phyloP scores from a whole-genome alignment of 176 grass and related monocot genomes.

The Poa pratensis region DNA sequence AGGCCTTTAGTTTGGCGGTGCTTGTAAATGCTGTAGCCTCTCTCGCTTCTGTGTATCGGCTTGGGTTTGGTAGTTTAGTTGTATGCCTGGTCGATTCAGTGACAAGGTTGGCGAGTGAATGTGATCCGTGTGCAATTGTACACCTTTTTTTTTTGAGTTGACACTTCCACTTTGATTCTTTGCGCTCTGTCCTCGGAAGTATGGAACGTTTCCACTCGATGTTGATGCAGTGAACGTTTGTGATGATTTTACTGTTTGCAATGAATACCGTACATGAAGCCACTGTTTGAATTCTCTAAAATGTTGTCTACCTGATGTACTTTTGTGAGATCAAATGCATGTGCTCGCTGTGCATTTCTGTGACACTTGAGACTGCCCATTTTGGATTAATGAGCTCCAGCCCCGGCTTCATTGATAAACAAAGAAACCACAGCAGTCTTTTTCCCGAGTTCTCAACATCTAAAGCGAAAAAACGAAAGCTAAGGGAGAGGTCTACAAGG shows the following conservation, averaged over 20 bases:
- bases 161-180: neutral
- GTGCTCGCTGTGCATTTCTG: neutral
- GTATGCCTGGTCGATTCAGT: slow-evolving; percentile 26
- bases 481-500: too few species aligned
- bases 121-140: neutral
- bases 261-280: too few species aligned
- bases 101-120: neutral
- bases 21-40: slow-evolving; percentile 26
- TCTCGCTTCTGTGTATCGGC: slow-evolving; percentile 35
- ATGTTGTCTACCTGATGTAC: too few species aligned
- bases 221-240: neutral
- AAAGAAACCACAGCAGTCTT: too few species aligned
- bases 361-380: neutral
- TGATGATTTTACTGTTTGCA: neutral
- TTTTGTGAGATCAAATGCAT: neutral
- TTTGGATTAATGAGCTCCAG: too few species aligned
- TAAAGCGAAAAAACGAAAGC: too few species aligned
- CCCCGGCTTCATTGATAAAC: too few species aligned
- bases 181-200: neutral
- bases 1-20: slow-evolving; percentile 1
- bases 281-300: too few species aligned
- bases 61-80: slow-evolving; percentile 44
- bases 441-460: too few species aligned
- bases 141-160: slow-evolving; percentile 19
- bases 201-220: neutral